Evolutionary conservation across 2,329 filamentous ascomycete species (phyloP), one percentile per base, ranked within the genome.

Genomic region (Dactylella cylindrospora): DNA sequence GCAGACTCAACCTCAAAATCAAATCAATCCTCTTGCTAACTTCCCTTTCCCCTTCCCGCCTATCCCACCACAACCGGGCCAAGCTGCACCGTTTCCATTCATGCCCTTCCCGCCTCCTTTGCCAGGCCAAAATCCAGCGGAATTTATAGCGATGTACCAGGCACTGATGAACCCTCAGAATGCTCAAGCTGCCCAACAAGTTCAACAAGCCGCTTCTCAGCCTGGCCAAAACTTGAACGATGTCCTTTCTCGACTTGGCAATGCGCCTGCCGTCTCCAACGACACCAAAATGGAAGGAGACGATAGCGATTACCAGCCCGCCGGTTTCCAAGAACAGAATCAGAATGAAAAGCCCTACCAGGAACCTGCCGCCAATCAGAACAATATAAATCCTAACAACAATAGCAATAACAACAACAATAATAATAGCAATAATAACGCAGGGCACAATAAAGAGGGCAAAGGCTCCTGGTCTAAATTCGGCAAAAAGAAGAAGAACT

Each of bases 141-240:
- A 62, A 29, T 49, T 62, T 17, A 62, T 62, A 49, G 57, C 57
- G 20, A 62, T 62, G 57, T 62, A 62, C 13, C 57, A 62, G 35
- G 57, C 57, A 13, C 32, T 62, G 12, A 41, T 50, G 17, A 28
- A 43, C 19, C 46, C 23, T 2, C 46, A 50, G 17, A n/a, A n/a
- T n/a, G n/a, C n/a, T n/a, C n/a, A n/a, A n/a, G n/a, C n/a, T n/a
- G n/a, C n/a, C n/a, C 45, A 31, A 25, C 33, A 26, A 9, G 28
- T 23, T 10, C 45, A 36, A 12, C 55, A 60, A 10, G 43, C 40
- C n/a, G 17, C 50, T n/a, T 19, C 29, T 15, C 35, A 28, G 12
- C 25, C 39, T 8, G 32, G 7, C n/a, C 57, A 62, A 22, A 12
- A 29, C 10, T 15, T 36, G 5, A 33, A 25, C 15, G 49, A 62